These are phyloP conservation scores for Hymenoscyphus scutula DNA, from an alignment of 2,329 filamentous ascomycete genomes.

Conservation along the genomic window DNA sequence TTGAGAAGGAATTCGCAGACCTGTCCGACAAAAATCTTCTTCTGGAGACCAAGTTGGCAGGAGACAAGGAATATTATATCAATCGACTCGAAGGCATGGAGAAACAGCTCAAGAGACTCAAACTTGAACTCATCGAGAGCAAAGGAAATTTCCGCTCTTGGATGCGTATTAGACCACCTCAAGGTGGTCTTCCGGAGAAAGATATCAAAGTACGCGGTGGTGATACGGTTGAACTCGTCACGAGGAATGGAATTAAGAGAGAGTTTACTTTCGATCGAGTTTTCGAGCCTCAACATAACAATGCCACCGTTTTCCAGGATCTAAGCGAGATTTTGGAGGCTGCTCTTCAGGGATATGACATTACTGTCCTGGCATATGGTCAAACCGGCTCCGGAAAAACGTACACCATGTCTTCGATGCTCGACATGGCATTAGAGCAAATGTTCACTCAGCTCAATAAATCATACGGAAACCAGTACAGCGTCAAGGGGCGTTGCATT, in stretches of 20 bases:
- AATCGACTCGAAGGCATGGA: background rate
- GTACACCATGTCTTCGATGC: constrained; percentile 2
- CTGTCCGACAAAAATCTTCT: background rate
- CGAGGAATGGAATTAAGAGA: background rate
- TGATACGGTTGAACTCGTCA: background rate
- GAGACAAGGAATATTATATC: background rate
- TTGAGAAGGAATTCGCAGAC: background rate
- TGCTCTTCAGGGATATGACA: background rate
- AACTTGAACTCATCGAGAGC: background rate
- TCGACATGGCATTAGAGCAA: background rate
- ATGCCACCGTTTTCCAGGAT: background rate
- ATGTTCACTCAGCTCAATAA: background rate
- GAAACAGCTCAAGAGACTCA: background rate
- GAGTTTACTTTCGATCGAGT: background rate
- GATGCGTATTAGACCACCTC: background rate
- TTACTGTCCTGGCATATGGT: background rate
- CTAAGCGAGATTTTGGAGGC: background rate
- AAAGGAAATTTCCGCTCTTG: background rate
- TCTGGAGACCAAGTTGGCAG: background rate
- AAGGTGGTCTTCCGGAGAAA: background rate
- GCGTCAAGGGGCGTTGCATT: background rate
- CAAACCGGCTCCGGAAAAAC: background rate
- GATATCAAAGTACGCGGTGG: background rate
- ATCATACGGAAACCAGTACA: background rate
- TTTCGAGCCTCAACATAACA: background rate